phyloP scores from a whole-genome alignment of 2,329 filamentous ascomycete species.

The Cercospora brassicicola region DNA sequence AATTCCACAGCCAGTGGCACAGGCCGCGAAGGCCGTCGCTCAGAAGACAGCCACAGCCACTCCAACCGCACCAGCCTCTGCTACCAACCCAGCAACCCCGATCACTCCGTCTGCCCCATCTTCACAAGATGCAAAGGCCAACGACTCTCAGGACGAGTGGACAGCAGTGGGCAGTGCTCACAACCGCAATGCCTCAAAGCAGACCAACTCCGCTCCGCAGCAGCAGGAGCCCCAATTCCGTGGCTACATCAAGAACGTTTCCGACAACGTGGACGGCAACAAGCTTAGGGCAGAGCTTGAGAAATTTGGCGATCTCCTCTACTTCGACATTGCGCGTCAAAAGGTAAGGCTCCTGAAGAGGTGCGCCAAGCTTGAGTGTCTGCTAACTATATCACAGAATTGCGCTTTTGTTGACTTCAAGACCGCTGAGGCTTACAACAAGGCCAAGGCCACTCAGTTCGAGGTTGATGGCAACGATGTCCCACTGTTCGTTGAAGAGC shows the following conservation, averaged over 20 bases:
- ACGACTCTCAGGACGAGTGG: slow-evolving; percentile 70
- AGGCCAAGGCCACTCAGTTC: slow-evolving; percentile 79
- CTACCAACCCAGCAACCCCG: slow-evolving; percentile 26
- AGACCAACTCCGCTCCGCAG: slow-evolving; percentile 60
- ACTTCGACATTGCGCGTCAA: slow-evolving; percentile 63
- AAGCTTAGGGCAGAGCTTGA: slow-evolving; percentile 70
- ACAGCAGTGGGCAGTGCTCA: slow-evolving; percentile 78
- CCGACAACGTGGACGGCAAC: slow-evolving; percentile 76
- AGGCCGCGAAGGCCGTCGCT: slow-evolving; percentile 26
- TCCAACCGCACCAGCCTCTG: slow-evolving; percentile 30
- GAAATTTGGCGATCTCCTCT: slow-evolving; percentile 65
- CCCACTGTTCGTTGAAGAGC: slow-evolving; percentile 82
- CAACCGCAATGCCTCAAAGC: slow-evolving; percentile 77
- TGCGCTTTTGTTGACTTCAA: slow-evolving; percentile 96
- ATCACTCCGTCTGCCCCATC: slow-evolving; percentile 39
- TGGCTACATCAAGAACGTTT: slow-evolving; percentile 95
- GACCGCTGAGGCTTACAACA: slow-evolving; percentile 75
- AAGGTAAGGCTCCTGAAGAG: slow-evolving; percentile 64
- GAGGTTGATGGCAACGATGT: slow-evolving; percentile 76
- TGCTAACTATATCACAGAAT: slow-evolving; percentile 60
- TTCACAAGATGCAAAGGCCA: slow-evolving; percentile 42
- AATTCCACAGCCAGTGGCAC: slow-evolving; percentile 39
- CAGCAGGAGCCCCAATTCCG: slow-evolving; percentile 71
- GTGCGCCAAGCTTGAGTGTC: neutral
- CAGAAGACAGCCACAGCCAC: slow-evolving; percentile 32